Base-by-base conservation (phyloP, 2,329 filamentous ascomycete genomes). In the Fusarium sulawesiense region DNA sequence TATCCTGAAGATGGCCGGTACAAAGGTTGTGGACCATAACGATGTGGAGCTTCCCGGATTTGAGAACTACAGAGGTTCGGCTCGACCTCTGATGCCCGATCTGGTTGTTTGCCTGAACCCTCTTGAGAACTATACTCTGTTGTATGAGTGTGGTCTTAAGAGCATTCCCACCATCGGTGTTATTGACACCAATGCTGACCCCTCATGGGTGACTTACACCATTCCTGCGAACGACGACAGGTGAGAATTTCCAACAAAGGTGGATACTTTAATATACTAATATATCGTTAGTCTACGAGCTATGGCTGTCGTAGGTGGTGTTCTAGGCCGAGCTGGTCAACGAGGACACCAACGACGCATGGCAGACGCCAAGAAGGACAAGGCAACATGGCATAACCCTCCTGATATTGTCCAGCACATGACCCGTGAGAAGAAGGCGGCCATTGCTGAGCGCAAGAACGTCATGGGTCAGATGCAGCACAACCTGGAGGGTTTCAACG, bases 141-240 rank as follows among this genome's bases (percentile, higher is more conserved):
- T 99, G 76, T 93, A 96, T 80, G 96, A 99, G 84, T 98, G 96
- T 79, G 93, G 92, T 1, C 79, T 94, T 61, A 91, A 93, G 78
- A 93, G 91, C 76, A 92, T 99, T 60, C 96, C 96, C 2, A 98
- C 96, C 0, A 96, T 99, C 76, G 96, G 95, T 48, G 86, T 99
- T 61, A 92, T 98, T 72, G 96, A 99, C 80, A 98, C 96, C 2
- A 92, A 99, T 80, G 91, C 90, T 4, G 92, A 98, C 80, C 93
- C 96, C 1, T 93, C 93, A 1, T 95, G 93, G 89, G 94, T 98
- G 53, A 98, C 96, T 6, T 99, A 99, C 78, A 92, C 93, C 16
- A 98, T 99, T 73, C 96, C 96, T 3, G 93, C 93, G 53, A 99
- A 99, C 79, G 96, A 99, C 78, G 96, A 99, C 85, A 94, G 91